phyloP scores from a whole-genome alignment of 768 basidiomycete genomes.

The Auricularia sp. region DNA sequence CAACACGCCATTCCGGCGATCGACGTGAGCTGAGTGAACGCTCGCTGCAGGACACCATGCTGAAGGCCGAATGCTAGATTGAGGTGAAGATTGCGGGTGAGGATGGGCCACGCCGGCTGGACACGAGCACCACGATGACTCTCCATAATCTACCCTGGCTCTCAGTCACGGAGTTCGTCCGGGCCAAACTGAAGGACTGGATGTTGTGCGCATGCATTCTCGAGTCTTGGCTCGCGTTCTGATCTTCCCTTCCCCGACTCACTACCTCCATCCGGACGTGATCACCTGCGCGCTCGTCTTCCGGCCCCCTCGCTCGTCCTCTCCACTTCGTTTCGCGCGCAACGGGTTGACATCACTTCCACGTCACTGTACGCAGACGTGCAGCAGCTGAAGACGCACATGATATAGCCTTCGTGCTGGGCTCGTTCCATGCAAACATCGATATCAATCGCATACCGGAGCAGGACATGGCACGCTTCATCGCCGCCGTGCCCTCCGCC shows the following conservation, averaged over 20 bases:
- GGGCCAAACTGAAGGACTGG: slow-evolving; percentile 80
- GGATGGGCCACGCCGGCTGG: slow-evolving; percentile 66
- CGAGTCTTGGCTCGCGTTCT: slow-evolving; percentile 3
- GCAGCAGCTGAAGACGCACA: slow-evolving; percentile 63
- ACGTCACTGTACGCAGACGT: slow-evolving; percentile 36
- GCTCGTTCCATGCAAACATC: slow-evolving; percentile 70
- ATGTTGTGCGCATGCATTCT: slow-evolving; percentile 45
- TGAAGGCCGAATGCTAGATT: slow-evolving; percentile 37
- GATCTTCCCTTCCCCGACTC: slow-evolving; percentile 9
- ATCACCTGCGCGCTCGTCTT: not conserved
- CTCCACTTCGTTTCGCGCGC: not conserved
- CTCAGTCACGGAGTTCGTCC: slow-evolving; percentile 75
- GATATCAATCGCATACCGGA: slow-evolving; percentile 83
- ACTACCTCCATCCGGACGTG: slow-evolving; percentile 11
- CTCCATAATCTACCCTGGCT: slow-evolving; percentile 70
- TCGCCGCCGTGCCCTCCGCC: slow-evolving; percentile 46
- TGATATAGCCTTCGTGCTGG: slow-evolving; percentile 63
- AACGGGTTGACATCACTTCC: slow-evolving; percentile 1
- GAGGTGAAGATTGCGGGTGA: slow-evolving; percentile 78
- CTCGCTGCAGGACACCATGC: not conserved
- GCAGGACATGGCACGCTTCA: slow-evolving; percentile 75
- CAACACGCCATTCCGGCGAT: slow-evolving; percentile 67
- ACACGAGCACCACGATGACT: slow-evolving; percentile 55
- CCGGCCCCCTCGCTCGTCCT: not conserved
- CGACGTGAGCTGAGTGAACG: slow-evolving; percentile 40